Conservation (phyloP, 176 grass and related monocot genomes). For the Raddia guianensis region DNA sequence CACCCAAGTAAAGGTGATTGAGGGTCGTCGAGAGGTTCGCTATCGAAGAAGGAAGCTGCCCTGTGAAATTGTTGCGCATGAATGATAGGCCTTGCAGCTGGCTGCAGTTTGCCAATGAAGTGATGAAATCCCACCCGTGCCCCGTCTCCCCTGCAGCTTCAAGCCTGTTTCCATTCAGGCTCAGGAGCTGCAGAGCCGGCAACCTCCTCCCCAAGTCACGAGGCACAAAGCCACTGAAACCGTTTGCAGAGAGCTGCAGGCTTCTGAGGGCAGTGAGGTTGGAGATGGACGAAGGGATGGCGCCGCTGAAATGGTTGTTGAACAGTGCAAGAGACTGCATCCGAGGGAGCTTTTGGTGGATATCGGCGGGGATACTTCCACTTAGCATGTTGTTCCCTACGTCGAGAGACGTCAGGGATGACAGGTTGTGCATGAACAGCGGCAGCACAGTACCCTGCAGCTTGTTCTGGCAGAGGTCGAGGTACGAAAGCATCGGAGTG, state of each 20-base stretch:
- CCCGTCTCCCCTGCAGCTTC: not conserved
- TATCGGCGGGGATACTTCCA: not conserved
- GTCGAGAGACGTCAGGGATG: not conserved
- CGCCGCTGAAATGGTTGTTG: conserved; percentile 1
- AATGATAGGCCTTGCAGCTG: not conserved
- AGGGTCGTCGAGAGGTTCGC: conserved; percentile 8
- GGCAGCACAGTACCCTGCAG: not conserved
- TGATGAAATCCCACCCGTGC: conserved; percentile 22
- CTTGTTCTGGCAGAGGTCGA: conserved; percentile 4
- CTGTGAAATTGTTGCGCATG: not conserved
- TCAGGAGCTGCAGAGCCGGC: not conserved
- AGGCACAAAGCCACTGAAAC: conserved; percentile 8
- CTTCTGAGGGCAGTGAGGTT: not conserved
- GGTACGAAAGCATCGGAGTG: not conserved
- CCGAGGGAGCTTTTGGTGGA: not conserved
- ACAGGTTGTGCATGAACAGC: conserved; percentile 12
- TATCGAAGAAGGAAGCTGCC: conserved; percentile 1
- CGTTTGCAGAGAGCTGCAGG: not conserved
- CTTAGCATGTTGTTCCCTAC: not conserved
- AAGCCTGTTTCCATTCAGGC: not conserved
- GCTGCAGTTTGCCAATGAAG: conserved; percentile 21
- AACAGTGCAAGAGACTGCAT: not conserved
- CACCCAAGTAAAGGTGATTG: not conserved
- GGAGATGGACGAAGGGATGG: not conserved
- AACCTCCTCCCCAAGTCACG: not conserved